A percentile compares a stretch with the other conserved stretches of the same genome.
Conservation (phyloP, 148 eudicot genomes). For the Polygonum maritimum region DNA sequence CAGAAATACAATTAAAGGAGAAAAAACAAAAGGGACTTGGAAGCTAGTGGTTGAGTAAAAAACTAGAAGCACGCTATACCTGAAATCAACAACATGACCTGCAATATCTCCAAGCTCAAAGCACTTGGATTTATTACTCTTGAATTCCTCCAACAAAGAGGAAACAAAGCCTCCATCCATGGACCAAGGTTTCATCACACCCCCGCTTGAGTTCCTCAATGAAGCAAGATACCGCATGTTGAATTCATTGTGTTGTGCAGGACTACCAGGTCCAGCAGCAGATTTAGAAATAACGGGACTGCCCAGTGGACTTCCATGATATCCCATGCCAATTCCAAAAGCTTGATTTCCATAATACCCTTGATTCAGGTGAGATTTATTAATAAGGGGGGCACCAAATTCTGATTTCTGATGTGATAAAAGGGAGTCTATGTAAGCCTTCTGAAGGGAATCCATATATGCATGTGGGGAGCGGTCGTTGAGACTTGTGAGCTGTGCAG, state of each 20-base stretch:
- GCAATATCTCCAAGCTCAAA: slow-evolving; percentile 86
- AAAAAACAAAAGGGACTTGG: background rate
- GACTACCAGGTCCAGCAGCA: slow-evolving; percentile 77
- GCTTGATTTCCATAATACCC: slow-evolving; percentile 72
- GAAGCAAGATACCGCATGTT: slow-evolving; percentile 49
- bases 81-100: slow-evolving; percentile 96
- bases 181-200: slow-evolving; percentile 44
- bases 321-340: slow-evolving; percentile 76
- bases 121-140: slow-evolving; percentile 72
- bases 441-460: slow-evolving; percentile 56
- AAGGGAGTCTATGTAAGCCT: slow-evolving; percentile 61
- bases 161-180: slow-evolving; percentile 63
- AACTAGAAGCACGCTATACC: slow-evolving; percentile 29
- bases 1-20: background rate
- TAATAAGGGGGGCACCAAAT: slow-evolving; percentile 41
- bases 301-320: slow-evolving; percentile 76
- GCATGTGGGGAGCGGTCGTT: slow-evolving; percentile 62
- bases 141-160: slow-evolving; percentile 86
- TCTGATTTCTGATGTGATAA: slow-evolving; percentile 75
- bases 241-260: slow-evolving; percentile 57
- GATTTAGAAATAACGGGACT: slow-evolving; percentile 69
- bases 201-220: slow-evolving; percentile 59
- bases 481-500: slow-evolving; percentile 53
- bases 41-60: background rate
- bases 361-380: slow-evolving; percentile 52